Evolutionary conservation across 345 rosid species (phyloP), one percentile per base, ranked within the genome.

Genomic region (Aquilaria yunnanensis): DNA sequence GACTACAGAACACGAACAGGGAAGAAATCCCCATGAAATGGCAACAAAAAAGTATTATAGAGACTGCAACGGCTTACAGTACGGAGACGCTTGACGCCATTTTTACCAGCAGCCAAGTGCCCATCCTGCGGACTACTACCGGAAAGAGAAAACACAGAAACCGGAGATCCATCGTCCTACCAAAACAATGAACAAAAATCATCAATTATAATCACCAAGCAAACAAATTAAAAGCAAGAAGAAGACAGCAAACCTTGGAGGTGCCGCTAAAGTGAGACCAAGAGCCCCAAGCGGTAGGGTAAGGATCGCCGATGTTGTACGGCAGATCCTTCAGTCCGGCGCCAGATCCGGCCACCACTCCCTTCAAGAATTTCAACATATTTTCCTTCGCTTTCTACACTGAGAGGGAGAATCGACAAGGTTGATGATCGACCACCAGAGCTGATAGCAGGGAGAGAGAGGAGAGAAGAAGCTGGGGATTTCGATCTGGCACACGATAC

Each of bases 51-150:
- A 23, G 23, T 23, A 23, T 23, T 23, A 23, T 23, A 23, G 23
- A 23, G 23, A 23, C 23, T 23, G 23, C 23, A 23, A 23, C 23
- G 23, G 33, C 83, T 75, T 84, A 94, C 99, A 8, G 99, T 94
- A 33, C 99, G 99, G 50, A 94, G 97, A 56, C 99, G 97, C 80
- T 90, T 94, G 75, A 94, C 93, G 57, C 99, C 99, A 65, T 94
- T 94, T 34, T 97, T 82, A 43, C 91, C 99, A 33, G 99, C 99
- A 48, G 91, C 91, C 67, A 94, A 69, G 76, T 85, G 97, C 29
- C 93, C 95, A 58, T 94, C 99, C 76, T 86, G 95, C 54, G 93
- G 77, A 73, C 69, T 88, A 71, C 79, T 88, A 23, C 91, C 96
- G 53, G 93, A 74, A 48, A 94, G 84, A 50, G 95, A 62, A 67